Percentiles rank a stretch among this genome's conserved stretches.
Evolutionary conservation across 73 alveolate species (phyloP).

Genomic region (Paramecium octaurelia): DNA sequence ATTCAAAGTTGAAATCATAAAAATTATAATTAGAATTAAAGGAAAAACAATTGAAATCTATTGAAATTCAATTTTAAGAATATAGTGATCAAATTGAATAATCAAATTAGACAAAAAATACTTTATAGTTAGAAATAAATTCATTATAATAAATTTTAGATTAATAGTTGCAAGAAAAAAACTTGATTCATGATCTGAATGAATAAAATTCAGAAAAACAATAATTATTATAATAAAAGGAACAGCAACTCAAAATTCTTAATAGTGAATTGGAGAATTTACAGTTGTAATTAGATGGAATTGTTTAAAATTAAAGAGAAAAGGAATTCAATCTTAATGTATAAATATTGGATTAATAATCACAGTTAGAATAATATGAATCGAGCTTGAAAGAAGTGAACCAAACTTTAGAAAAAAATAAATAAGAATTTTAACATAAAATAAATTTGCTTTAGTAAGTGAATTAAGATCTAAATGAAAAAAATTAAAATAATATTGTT

Average conservation of each 20-base stretch:
- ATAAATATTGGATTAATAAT: neutral
- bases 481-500: neutral
- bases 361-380: neutral
- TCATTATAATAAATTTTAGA: neutral
- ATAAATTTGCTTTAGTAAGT: neutral
- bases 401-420: neutral
- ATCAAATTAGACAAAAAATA: neutral
- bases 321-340: neutral
- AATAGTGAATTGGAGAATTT: neutral
- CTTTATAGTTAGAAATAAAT: neutral
- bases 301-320: neutral
- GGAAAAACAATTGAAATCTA: neutral
- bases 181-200: neutral
- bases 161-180: neutral
- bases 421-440: neutral
- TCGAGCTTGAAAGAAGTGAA: neutral
- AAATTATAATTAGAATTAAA: neutral
- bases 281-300: neutral
- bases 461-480: neutral
- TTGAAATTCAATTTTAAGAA: neutral
- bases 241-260: neutral
- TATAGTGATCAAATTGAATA: neutral
- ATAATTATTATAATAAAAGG: neutral
- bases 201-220: neutral
- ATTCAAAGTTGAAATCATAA: neutral